These are phyloP conservation scores for Purshia tridentata DNA, from an alignment of 306 rosid genomes.

Conservation along the genomic window DNA sequence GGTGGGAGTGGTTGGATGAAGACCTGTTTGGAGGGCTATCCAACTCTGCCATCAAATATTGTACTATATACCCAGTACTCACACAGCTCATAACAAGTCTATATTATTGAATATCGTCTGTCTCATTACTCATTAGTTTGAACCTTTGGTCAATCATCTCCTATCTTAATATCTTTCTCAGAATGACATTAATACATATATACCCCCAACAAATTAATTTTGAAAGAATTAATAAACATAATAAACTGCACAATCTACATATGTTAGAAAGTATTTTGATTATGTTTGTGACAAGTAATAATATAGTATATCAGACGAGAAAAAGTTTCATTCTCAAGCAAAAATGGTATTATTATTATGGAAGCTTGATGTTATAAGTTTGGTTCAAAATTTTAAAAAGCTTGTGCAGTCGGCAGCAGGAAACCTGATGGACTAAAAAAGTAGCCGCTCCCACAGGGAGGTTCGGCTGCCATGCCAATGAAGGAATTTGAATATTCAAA, in stretches of 20 bases:
- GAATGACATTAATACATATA: neutral
- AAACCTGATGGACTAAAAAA: slow-evolving; percentile 18
- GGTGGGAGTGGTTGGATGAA: slow-evolving; percentile 39
- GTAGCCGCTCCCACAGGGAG: neutral
- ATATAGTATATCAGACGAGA: too few species aligned
- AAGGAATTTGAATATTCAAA: slow-evolving; percentile 14
- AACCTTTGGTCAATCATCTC: neutral
- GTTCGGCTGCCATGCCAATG: slow-evolving; percentile 4
- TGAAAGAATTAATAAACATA: too few species aligned
- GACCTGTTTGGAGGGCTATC: slow-evolving; percentile 9
- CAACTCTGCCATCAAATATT: neutral
- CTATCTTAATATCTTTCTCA: neutral
- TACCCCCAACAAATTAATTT: too few species aligned
- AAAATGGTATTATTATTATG: neutral
- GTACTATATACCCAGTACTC: neutral
- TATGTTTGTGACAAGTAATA: too few species aligned
- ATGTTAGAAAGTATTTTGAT: too few species aligned
- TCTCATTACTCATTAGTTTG: slow-evolving; percentile 16
- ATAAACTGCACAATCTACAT: too few species aligned
- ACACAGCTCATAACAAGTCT: neutral
- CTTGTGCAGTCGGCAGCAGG: neutral
- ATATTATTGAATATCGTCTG: neutral
- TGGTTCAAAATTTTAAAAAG: slow-evolving; percentile 17
- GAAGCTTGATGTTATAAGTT: neutral
- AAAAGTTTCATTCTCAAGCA: too few species aligned